These are phyloP conservation scores for Uronychia binucleata DNA, from an alignment of 73 alveolate genomes.

Conservation along the genomic window DNA sequence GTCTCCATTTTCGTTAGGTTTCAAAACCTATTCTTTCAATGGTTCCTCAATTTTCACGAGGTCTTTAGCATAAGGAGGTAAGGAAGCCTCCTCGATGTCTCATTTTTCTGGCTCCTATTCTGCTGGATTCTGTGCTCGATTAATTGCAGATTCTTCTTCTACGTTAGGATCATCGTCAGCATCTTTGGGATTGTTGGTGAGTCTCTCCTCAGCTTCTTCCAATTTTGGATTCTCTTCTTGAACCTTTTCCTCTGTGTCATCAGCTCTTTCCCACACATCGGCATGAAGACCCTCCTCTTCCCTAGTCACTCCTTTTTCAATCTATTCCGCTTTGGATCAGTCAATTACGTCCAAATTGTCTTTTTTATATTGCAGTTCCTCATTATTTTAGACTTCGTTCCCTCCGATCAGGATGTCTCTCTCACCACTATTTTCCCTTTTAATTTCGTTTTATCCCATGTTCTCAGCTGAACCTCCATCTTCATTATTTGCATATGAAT, in stretches of 20 bases:
- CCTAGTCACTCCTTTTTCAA: background rate
- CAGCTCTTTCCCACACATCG: background rate
- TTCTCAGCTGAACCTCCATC: no score
- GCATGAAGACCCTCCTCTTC: background rate
- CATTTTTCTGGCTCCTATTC: background rate
- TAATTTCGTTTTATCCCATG: no score
- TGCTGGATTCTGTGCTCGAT: background rate
- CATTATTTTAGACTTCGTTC: no score
- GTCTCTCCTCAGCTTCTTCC: background rate
- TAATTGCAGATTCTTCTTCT: background rate
- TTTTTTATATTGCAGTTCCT: background rate
- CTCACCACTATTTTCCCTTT: no score
- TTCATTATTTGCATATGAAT: no score
- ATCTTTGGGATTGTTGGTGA: background rate
- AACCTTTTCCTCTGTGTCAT: background rate
- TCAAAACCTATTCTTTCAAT: background rate
- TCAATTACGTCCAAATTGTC: background rate
- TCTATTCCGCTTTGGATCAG: background rate
- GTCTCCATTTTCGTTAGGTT: no score
- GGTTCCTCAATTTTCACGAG: background rate
- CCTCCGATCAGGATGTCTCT: no score
- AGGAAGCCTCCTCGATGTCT: background rate
- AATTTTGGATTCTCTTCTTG: background rate
- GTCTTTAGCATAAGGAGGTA: no score
- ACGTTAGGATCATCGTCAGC: background rate